Evolutionary conservation across 1,284 basidiomycete genomes (phyloP), one percentile per base, ranked within the genome.

Genomic region (Spongispora temasekensis): DNA sequence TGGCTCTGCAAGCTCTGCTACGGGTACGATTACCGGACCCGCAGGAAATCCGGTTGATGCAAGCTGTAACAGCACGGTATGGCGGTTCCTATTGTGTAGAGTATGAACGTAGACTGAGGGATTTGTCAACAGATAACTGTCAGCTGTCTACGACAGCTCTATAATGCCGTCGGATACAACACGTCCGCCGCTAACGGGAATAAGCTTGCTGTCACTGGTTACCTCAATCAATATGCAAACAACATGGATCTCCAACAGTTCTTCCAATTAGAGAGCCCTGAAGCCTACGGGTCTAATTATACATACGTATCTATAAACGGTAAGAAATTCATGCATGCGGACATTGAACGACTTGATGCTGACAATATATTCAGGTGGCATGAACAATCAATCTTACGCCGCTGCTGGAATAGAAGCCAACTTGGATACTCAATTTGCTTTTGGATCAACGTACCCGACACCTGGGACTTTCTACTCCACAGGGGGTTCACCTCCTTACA

Each of bases 381-480:
- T 78, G 59, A 91, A 93, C 67, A 79, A 81, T 62, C 91, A 94
- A 72, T 84, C 68, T 42, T 62, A 76, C 19, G 68, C 72, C 1
- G 75, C 76, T 21, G 84, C 89, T 13, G 90, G 89, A 1, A 71
- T 68, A 6, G 91, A 94, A 72, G 91, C 90, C 15, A 82, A 91
- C 67, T 74, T 94, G 62, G 92, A 90, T 71, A 81, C 78, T 4
- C 89, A 87, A 70, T 89, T 83, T 76, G 88, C 81, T 2, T 87
- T 83, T 64, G 89, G 88, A 28, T 61, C 90, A 28, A 78, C 86
- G 1, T 80, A 79, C 62, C 76, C 76, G 23, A 79, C 77, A 32
- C 79, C 75, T 58, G 80, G 75, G 8, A 85, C 78, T 12, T 88
- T 85, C 70, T 90, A 75, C 71, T 83, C 87, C 10, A 89, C 86